These are phyloP conservation scores for Taxillus chinensis DNA, from an alignment of 164 flowering plant genomes.

Conservation along the genomic window DNA sequence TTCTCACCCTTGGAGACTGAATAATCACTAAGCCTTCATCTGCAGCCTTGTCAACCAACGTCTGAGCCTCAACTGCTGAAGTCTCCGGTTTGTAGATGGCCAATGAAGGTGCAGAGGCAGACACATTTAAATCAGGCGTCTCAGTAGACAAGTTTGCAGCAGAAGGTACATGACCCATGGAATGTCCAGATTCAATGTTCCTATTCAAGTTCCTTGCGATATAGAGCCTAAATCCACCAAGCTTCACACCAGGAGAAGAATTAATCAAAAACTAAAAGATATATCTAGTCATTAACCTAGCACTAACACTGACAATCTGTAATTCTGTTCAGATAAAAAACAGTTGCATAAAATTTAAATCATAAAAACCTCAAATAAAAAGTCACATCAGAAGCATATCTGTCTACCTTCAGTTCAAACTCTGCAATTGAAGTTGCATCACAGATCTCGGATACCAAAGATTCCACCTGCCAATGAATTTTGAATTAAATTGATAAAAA, in stretches of 20 bases:
- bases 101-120: conserved; percentile 38
- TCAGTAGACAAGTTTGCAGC: conserved; percentile 16
- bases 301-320: neutral
- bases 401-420: conserved; percentile 65
- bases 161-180: conserved; percentile 25
- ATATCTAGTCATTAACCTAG: neutral
- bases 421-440: conserved; percentile 72
- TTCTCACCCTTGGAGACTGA: conserved; percentile 56
- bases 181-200: conserved; percentile 19
- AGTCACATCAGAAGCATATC: neutral
- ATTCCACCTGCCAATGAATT: conserved; percentile 41
- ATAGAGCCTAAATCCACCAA: conserved; percentile 55
- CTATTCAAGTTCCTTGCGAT: conserved; percentile 41
- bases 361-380: neutral
- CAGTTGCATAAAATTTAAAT: neutral
- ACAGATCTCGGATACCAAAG: conserved; percentile 52
- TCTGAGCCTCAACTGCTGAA: conserved; percentile 17
- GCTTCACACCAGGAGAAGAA: conserved; percentile 25
- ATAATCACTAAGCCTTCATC: conserved; percentile 68
- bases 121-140: conserved; percentile 34
- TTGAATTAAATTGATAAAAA: neutral
- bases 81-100: conserved; percentile 37
- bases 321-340: neutral
- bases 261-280: neutral
- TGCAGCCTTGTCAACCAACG: conserved; percentile 48